Conservation (phyloP, 1,284 basidiomycete species). For the Trichosporon ovoides region DNA sequence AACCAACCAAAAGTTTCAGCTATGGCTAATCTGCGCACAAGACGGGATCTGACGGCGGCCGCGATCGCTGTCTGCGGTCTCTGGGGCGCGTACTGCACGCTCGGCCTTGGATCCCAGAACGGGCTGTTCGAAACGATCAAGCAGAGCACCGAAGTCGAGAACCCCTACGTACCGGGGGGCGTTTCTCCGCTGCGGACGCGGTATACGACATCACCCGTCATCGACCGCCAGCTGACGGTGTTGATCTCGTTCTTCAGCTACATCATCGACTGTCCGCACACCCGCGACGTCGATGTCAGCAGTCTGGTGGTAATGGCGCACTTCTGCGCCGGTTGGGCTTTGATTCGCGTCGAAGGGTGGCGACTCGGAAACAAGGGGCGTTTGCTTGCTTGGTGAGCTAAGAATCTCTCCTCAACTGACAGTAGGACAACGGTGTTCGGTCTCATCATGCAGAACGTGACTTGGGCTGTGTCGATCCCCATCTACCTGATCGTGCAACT, state of each 20-base stretch:
- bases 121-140: neutral
- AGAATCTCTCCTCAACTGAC: neutral
- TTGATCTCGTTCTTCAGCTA: conserved; percentile 1
- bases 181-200: neutral
- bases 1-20: too few relatives aligned
- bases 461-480: neutral
- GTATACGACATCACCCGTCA: neutral
- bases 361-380: neutral
- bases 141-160: neutral
- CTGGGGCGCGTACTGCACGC: neutral
- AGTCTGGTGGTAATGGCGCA: neutral
- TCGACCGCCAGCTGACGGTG: neutral
- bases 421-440: neutral
- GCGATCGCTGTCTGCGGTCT: neutral
- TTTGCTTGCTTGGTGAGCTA: neutral
- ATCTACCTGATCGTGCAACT: neutral
- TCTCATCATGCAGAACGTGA: neutral
- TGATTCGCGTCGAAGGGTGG: neutral
- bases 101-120: neutral
- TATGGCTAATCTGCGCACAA: neutral
- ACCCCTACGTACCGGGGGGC: neutral
- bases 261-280: neutral
- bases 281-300: neutral
- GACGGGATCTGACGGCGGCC: neutral
- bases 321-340: neutral